A percentile compares a stretch with the other conserved stretches of the same genome.
Conservation (phyloP, 2,329 filamentous ascomycete genomes). For the Reticulascus tulasneorum region DNA sequence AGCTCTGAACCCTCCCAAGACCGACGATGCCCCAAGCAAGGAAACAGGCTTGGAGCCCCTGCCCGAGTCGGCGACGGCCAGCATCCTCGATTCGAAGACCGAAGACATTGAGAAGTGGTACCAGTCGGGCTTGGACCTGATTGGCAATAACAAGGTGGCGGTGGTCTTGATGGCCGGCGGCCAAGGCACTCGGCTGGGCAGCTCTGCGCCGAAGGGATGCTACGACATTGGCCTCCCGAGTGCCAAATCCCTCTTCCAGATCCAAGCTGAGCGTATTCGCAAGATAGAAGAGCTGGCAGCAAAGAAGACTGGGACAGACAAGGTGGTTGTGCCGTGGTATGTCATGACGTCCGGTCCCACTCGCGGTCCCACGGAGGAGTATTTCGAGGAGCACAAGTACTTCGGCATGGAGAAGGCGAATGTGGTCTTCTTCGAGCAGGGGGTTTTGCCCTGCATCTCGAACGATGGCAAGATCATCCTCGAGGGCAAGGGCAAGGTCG, state of each 20-base stretch:
- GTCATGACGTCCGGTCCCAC: conserved; percentile 99
- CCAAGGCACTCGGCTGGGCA: conserved; percentile 90
- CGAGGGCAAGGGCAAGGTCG: conserved; percentile 84
- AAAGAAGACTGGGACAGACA: conserved; percentile 52
- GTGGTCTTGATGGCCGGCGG: conserved; percentile 97
- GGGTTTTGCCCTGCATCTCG: conserved; percentile 91
- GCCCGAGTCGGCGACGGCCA: conserved; percentile 80
- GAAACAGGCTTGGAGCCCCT: conserved; percentile 73
- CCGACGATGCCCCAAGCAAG: conserved; percentile 46
- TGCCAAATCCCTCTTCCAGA: conserved; percentile 92
- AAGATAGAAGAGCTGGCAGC: conserved; percentile 80
- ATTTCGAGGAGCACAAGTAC: conserved; percentile 85
- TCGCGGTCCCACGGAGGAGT: conserved; percentile 83
- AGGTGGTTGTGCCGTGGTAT: conserved; percentile 85
- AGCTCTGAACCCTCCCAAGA: conserved; percentile 73
- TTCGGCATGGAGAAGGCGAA: conserved; percentile 86
- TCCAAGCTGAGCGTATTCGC: conserved; percentile 90
- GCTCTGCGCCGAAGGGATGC: conserved; percentile 94
- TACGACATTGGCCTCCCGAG: conserved; percentile 94
- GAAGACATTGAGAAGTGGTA: conserved; percentile 84
- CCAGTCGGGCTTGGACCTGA: conserved; percentile 72
- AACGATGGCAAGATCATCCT: conserved; percentile 97
- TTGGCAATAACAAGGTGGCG: conserved; percentile 70
- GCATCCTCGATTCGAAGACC: conserved; percentile 81
- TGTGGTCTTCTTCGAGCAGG: conserved; percentile 92